Evolutionary conservation across 139 green algal species (phyloP), one percentile per base, ranked within the genome.

Genomic region (Diplosphaera chodatii): DNA sequence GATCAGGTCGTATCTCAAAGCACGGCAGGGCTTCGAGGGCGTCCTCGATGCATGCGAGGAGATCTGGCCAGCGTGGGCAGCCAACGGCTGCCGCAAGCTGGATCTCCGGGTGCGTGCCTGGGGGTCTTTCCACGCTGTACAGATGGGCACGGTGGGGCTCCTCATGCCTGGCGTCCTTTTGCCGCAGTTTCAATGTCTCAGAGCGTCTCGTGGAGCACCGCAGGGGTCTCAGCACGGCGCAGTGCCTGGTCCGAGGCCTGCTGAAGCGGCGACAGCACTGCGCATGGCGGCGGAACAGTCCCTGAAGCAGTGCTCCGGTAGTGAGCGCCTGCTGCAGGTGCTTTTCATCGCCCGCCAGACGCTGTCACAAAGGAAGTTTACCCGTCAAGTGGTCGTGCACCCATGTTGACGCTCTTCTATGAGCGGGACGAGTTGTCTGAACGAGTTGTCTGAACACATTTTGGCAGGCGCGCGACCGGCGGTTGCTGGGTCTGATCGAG

Each of bases 401-500:
- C n/a, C n/a, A n/a, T n/a, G n/a, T n/a, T n/a, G n/a, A n/a, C n/a
- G n/a, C n/a, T n/a, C n/a, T n/a, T n/a, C n/a, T n/a, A n/a, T n/a
- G n/a, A n/a, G n/a, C n/a, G n/a, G n/a, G n/a, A n/a, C n/a, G n/a
- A n/a, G n/a, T n/a, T n/a, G n/a, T n/a, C n/a, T n/a, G n/a, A n/a
- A n/a, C n/a, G n/a, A n/a, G n/a, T n/a, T n/a, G 37, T 48, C 8
- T 48, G 37, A 48, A 10, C 37, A 48, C 10, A 10, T 20, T 48
- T 6, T 48, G 37, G 8, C 67, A 71, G 67, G 37, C 40, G 32
- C 29, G 67, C 8, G 40, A 55, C 22, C 40, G 67, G 40, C 27
- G 56, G 34, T 30, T 71, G 67, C 32, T 64, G 37, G 67, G 67
- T 8, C 40, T 71, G 20, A 33, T 71, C 21, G 67, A 71, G 28